Percentiles rank a stretch among this genome's conserved stretches.
Evolutionary conservation across 2,329 filamentous ascomycete genomes (phyloP).

Genomic region (Alternaria viburni): DNA sequence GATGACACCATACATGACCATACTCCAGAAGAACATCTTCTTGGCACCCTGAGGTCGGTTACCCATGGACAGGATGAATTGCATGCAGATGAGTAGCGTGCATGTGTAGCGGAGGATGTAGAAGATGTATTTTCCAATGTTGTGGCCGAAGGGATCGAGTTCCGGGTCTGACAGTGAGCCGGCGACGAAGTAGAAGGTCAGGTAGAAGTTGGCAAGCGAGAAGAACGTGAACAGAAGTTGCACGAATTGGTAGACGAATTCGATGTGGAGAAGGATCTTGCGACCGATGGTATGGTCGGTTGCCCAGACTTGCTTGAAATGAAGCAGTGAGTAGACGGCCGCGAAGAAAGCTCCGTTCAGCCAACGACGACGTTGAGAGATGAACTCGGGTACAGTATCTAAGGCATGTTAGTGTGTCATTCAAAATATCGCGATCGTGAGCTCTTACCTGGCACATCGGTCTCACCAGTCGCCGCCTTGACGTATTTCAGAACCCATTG

Average conservation of each 20-base stretch:
- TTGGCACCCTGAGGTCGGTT: constrained; percentile 95
- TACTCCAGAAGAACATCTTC: constrained; percentile 84
- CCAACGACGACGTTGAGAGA: constrained; percentile 95
- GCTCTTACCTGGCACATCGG: constrained; percentile 92
- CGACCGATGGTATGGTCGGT: constrained; percentile 90
- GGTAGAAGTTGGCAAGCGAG: constrained; percentile 97
- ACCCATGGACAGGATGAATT: constrained; percentile 95
- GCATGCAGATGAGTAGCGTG: constrained; percentile 85
- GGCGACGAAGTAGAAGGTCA: constrained; percentile 97
- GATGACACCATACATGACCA: constrained; percentile 90
- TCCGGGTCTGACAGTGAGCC: constrained; percentile 81
- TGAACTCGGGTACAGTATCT: constrained; percentile 95
- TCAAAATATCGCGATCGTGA: too few relatives aligned
- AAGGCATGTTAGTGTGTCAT: not conserved
- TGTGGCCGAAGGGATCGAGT: constrained; percentile 90
- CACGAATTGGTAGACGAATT: constrained; percentile 94
- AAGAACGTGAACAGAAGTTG: constrained; percentile 96
- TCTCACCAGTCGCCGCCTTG: constrained; percentile 94
- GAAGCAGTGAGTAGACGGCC: constrained; percentile 94
- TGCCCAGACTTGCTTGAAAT: constrained; percentile 89
- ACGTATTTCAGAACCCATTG: constrained; percentile 99
- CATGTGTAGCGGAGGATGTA: constrained; percentile 83
- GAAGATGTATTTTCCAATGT: constrained; percentile 85
- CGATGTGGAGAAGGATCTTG: constrained; percentile 90
- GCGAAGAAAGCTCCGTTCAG: constrained; percentile 99